phyloP scores from a whole-genome alignment of 2,329 filamentous ascomycete genomes.

The Phyllosticta paracitricarpa region DNA sequence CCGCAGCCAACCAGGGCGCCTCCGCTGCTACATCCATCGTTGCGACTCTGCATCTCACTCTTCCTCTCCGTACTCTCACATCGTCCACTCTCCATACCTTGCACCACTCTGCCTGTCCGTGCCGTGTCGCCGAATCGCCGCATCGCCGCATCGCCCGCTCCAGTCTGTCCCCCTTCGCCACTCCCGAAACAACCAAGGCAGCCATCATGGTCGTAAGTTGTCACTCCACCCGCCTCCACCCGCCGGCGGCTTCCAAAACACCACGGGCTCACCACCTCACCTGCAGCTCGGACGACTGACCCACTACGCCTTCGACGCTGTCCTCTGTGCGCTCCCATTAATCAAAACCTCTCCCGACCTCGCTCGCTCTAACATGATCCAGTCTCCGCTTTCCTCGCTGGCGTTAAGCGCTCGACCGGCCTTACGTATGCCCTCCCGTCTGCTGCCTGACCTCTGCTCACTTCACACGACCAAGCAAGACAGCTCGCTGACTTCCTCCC shows the following conservation, averaged over 20 bases:
- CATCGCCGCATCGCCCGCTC: not conserved
- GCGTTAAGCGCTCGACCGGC: constrained; percentile 94
- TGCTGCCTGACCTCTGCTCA: constrained; percentile 11
- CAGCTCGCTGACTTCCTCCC: constrained; percentile 36
- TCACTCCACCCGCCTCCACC: constrained; percentile 9
- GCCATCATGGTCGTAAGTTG: constrained; percentile 28
- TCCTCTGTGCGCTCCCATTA: constrained; percentile 57
- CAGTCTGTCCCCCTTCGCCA: constrained; percentile 8
- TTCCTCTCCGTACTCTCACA: not conserved
- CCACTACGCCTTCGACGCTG: constrained; percentile 94
- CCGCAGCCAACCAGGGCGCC: not conserved
- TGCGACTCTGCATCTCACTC: not conserved
- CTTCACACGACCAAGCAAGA: not conserved
- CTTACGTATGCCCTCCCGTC: constrained; percentile 67
- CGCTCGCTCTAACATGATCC: constrained; percentile 15
- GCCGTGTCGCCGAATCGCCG: not conserved
- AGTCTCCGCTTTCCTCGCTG: constrained; percentile 95
- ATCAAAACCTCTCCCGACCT: constrained; percentile 1
- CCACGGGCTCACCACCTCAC: constrained; percentile 45
- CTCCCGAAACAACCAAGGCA: not conserved
- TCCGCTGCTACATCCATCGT: not conserved
- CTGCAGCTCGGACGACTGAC: constrained; percentile 81
- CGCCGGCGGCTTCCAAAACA: not conserved
- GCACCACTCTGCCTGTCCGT: not conserved
- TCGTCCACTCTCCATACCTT: not conserved